These are phyloP conservation scores for Punica granatum DNA, from an alignment of 345 rosid genomes.

Conservation along the genomic window DNA sequence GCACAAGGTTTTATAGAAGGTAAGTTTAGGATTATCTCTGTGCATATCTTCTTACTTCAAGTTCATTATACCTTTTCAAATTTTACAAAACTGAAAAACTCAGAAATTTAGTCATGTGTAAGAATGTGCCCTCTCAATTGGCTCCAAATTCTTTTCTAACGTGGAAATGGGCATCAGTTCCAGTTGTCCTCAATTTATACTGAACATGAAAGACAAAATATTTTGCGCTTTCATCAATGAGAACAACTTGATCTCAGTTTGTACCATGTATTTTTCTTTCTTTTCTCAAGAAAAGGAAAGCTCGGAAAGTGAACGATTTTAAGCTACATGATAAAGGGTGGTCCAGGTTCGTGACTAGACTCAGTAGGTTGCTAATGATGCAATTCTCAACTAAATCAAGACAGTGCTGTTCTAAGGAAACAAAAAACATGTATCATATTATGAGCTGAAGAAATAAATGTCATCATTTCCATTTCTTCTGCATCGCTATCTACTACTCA, in stretches of 20 bases:
- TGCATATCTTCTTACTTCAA: background rate
- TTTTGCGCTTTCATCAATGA: background rate
- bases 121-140: background rate
- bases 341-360: background rate
- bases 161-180: too few relatives aligned
- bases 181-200: background rate
- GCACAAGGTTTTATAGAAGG: conserved; percentile 61
- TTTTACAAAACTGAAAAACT: background rate
- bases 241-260: background rate
- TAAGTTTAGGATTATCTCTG: conserved; percentile 8
- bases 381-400: too few relatives aligned
- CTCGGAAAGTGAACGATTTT: background rate
- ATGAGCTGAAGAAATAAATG: too few relatives aligned
- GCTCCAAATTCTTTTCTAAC: too few relatives aligned
- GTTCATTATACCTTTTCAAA: background rate
- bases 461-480: background rate
- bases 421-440: too few relatives aligned
- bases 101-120: background rate
- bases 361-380: background rate
- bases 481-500: background rate
- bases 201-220: background rate
- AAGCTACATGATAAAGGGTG: background rate
- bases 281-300: background rate
- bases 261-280: background rate
- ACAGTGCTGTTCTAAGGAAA: too few relatives aligned